Evolutionary conservation across 129 eudicot species (phyloP).

Genomic region (Arctium lappa): DNA sequence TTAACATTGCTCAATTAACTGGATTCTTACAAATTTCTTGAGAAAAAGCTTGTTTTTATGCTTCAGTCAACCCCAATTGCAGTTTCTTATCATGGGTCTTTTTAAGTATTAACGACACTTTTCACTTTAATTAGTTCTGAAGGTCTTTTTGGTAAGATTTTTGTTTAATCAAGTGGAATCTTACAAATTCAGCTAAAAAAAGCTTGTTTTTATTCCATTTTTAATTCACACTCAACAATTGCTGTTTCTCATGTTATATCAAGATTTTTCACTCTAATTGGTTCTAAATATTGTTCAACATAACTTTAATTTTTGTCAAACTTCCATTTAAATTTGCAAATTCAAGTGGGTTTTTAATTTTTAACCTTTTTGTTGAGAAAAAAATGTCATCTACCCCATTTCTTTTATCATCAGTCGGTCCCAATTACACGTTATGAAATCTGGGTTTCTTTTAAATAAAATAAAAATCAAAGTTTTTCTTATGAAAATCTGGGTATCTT

Average conservation of each 20-base stretch:
- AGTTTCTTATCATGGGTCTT: not conserved
- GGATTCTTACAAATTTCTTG: not conserved
- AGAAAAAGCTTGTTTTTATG: not conserved
- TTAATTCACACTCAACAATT: not conserved
- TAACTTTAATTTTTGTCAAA: not conserved
- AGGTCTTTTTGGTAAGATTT: not conserved
- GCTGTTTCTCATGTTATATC: not conserved
- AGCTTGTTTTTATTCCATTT: not conserved
- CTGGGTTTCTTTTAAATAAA: not conserved
- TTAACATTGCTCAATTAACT: not conserved
- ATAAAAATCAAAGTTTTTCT: not conserved
- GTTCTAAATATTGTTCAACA: not conserved
- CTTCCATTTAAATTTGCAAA: constrained; percentile 11
- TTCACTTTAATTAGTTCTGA: not conserved
- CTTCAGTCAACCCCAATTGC: not conserved
- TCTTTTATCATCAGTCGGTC: constrained; percentile 14
- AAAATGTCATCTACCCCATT: not conserved
- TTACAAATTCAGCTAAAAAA: not conserved
- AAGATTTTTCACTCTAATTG: not conserved
- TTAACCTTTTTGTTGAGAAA: too few relatives aligned
- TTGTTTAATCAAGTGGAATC: not conserved
- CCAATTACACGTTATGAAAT: constrained; percentile 15
- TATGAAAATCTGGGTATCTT: not conserved
- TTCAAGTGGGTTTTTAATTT: constrained; percentile 1
- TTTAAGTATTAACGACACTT: not conserved